Base-by-base conservation (phyloP, 768 basidiomycete genomes). In the Lentinula raphanica region DNA sequence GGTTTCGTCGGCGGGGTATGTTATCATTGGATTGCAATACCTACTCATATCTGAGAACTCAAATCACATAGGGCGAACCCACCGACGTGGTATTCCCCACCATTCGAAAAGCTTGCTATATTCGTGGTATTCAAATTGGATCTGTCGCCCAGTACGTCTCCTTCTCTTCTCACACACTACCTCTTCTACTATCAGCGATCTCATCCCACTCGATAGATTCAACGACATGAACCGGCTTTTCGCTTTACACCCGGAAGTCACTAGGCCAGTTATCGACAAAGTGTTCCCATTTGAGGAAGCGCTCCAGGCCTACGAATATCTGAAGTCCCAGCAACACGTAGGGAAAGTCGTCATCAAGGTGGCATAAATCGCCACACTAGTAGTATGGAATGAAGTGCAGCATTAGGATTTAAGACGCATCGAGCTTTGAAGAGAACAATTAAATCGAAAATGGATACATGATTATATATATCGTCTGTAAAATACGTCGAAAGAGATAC, bases 331-430 rank as follows among this genome's bases (percentile, higher is more conserved):
- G 59, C 71, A 73, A 59, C 79, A 82, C 64, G 74, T 82, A 12
- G 82, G 81, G 36, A 82, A 83, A 67, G 76, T 83, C 6, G 75
- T 78, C 23, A 74, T 81, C 58, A 72, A 71, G 66, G 70, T 78
- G 19, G 36, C 49, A 35, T 42, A 42, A 58, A 44, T 23, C 15
- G n/a, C 39, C n/a, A 17, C n/a, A 15, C 2, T 17, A 9, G 21
- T 23, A 44, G 8, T n/a, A n/a, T n/a, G n/a, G n/a, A n/a, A n/a
- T n/a, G n/a, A n/a, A n/a, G n/a, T n/a, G n/a, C n/a, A n/a, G n/a
- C n/a, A n/a, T n/a, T n/a, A 42, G n/a, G 21, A 42, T 42, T 17
- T 42, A n/a, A 17, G 17, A 35, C 1, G 13, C 32, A 8, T 8
- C 32, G 32, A 35, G 32, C 8, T 35, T 2, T 8, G 32, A 35